Evolutionary conservation across 2,329 filamentous ascomycete species (phyloP).

Genomic region (Cercospora brassicicola): DNA sequence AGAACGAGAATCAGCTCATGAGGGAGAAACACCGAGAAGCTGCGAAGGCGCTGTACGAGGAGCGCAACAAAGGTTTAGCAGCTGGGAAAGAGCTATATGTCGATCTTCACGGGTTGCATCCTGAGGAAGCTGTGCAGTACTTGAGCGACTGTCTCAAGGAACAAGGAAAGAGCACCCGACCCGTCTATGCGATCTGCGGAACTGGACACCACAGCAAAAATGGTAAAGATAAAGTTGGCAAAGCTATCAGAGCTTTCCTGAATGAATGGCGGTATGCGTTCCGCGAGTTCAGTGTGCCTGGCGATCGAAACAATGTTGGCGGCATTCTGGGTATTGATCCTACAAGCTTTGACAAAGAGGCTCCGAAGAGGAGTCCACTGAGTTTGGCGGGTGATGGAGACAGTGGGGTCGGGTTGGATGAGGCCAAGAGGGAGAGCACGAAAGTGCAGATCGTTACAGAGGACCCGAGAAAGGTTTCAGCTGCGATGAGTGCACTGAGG

Average conservation of each 20-base stretch:
- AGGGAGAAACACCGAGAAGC: conserved; percentile 94
- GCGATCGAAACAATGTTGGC: conserved; percentile 81
- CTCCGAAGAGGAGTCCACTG: conserved; percentile 29
- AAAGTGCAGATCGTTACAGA: conserved; percentile 42
- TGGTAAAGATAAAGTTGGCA: conserved; percentile 97
- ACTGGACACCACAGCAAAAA: conserved; percentile 98
- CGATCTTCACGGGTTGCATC: conserved; percentile 96
- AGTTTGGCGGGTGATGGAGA: conserved; percentile 43
- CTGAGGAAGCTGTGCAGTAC: conserved; percentile 94
- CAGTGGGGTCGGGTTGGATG: conserved; percentile 42
- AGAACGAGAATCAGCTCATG: conserved; percentile 97
- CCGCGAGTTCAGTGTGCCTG: conserved; percentile 92
- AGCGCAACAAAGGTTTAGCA: conserved; percentile 73
- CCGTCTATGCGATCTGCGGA: conserved; percentile 93
- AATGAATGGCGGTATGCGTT: conserved; percentile 96
- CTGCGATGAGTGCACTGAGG: conserved; percentile 15
- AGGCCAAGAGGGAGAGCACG: conserved; percentile 33
- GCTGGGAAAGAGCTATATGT: conserved; percentile 76
- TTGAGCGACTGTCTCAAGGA: conserved; percentile 83
- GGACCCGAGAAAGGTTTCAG: conserved; percentile 34
- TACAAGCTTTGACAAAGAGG: conserved; percentile 56
- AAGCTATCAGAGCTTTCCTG: conserved; percentile 84
- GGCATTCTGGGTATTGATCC: conserved; percentile 66
- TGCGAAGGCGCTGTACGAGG: conserved; percentile 86
- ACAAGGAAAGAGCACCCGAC: conserved; percentile 68